These are phyloP conservation scores for Candida sanyaensis DNA, from an alignment of 1,139 yeast genomes.

Conservation along the genomic window DNA sequence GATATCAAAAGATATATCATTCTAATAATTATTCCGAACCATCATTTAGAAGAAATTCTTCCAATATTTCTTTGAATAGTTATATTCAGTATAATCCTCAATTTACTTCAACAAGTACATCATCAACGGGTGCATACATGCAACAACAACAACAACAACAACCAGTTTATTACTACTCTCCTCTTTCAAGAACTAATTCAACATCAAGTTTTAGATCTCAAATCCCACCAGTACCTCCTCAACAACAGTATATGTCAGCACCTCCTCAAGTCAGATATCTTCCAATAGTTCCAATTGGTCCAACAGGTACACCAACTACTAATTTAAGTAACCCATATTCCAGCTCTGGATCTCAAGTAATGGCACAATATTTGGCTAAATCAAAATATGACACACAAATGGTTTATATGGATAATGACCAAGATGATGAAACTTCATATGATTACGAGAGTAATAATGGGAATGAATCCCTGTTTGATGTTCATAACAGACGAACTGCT, in stretches of 20 bases:
- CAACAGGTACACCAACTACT: slow-evolving; percentile 6
- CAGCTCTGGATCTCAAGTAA: slow-evolving; percentile 69
- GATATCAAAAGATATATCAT: slow-evolving; percentile 17
- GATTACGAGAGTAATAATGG: background rate
- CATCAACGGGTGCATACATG: slow-evolving; percentile 16
- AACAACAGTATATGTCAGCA: slow-evolving; percentile 11
- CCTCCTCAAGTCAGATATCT: slow-evolving; percentile 3
- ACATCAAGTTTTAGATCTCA: slow-evolving; percentile 12
- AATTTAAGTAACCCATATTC: slow-evolving; percentile 16
- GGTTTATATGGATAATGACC: slow-evolving; percentile 16
- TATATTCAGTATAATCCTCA: slow-evolving; percentile 16
- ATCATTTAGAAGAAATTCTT: slow-evolving; percentile 22
- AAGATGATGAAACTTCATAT: slow-evolving; percentile 3
- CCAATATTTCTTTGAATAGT: slow-evolving; percentile 27
- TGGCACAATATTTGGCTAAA: slow-evolving; percentile 76
- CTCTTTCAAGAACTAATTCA: slow-evolving; percentile 11
- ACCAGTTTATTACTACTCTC: slow-evolving; percentile 15
- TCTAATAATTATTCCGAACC: slow-evolving; percentile 21
- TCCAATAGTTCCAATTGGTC: slow-evolving; percentile 3
- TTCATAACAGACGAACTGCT: slow-evolving; percentile 1
- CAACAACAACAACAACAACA: too few species aligned
- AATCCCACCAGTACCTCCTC: slow-evolving; percentile 1
- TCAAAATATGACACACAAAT: slow-evolving; percentile 57
- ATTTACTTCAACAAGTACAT: slow-evolving; percentile 8
- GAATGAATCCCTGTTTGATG: slow-evolving; percentile 5